Evolutionary conservation across 2,329 filamentous ascomycete genomes (phyloP).

Genomic region (Monascus ruber): DNA sequence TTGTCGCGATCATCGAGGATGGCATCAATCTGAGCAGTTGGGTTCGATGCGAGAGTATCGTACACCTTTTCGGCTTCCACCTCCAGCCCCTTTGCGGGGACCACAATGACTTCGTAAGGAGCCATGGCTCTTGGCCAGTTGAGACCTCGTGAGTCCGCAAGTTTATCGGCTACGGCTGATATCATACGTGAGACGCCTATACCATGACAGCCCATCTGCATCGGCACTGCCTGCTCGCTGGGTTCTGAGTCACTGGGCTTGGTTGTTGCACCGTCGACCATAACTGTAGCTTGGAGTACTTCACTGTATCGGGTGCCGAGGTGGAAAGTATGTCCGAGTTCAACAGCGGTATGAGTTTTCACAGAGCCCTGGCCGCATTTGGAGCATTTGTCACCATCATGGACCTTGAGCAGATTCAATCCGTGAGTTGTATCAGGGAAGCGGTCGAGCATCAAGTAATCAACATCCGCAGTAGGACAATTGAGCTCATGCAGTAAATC

Average conservation of each 20-base stretch:
- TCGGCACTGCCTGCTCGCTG: constrained; percentile 36
- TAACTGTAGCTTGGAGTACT: constrained; percentile 56
- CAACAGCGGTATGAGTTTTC: constrained; percentile 60
- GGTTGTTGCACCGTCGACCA: constrained; percentile 24
- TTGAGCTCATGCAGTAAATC: constrained; percentile 20
- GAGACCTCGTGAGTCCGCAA: constrained; percentile 60
- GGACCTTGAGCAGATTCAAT: constrained; percentile 55
- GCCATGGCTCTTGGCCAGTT: constrained; percentile 84
- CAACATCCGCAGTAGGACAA: constrained; percentile 17
- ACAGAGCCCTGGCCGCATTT: constrained; percentile 55
- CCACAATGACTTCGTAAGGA: constrained; percentile 65
- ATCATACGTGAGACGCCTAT: constrained; percentile 89
- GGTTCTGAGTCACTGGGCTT: constrained; percentile 11
- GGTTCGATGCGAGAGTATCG: constrained; percentile 40
- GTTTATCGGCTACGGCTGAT: constrained; percentile 67
- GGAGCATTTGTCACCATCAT: constrained; percentile 60
- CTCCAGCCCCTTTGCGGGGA: constrained; percentile 41
- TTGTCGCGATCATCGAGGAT: constrained; percentile 63
- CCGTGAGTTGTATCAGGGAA: constrained; percentile 30
- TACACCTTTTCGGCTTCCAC: constrained; percentile 50
- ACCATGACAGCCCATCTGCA: constrained; percentile 95
- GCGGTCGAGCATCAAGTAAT: constrained; percentile 23
- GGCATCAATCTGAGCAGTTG: constrained; percentile 42
- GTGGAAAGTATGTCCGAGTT: constrained; percentile 91
- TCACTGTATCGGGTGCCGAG: constrained; percentile 79